Evolutionary conservation across 164 flowering plant genomes (phyloP).

Genomic region (Magnolia changhungtana): DNA sequence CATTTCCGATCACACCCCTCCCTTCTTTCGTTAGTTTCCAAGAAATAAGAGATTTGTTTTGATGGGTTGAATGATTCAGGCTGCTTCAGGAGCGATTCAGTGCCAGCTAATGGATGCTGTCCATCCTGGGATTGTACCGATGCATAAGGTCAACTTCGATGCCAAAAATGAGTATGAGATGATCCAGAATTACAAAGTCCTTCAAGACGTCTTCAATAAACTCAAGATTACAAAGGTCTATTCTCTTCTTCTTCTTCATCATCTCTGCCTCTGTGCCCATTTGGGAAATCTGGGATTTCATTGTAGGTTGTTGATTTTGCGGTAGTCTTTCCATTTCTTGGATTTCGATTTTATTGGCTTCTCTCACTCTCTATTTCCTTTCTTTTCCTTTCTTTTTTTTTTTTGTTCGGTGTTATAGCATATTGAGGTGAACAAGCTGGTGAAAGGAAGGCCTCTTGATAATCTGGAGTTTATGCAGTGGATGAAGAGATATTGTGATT

Average conservation of each 20-base stretch:
- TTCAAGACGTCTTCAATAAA: constrained; percentile 95
- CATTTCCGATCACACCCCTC: neutral
- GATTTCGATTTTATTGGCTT: neutral
- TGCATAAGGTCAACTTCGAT: constrained; percentile 98
- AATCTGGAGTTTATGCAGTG: constrained; percentile 99
- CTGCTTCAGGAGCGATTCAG: constrained; percentile 89
- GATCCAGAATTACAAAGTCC: constrained; percentile 98
- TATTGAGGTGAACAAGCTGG: constrained; percentile 88
- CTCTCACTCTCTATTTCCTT: too few species aligned
- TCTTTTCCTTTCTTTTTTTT: neutral
- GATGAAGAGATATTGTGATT: constrained; percentile 96
- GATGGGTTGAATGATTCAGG: constrained; percentile 33
- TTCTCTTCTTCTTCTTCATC: neutral
- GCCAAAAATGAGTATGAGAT: constrained; percentile 97
- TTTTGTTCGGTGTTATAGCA: constrained; percentile 39
- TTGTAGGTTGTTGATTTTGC: neutral
- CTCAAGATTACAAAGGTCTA: constrained; percentile 90
- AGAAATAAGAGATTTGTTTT: neutral
- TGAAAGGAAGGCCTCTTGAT: constrained; percentile 93
- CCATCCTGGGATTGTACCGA: constrained; percentile 90
- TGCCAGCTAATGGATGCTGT: constrained; percentile 94
- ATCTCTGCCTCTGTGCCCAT: neutral
- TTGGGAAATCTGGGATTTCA: neutral
- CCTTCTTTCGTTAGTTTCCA: neutral
- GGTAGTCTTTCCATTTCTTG: neutral